Percentiles rank a stretch among this genome's conserved stretches.
These are phyloP conservation scores for Ophiostoma quercus DNA, from an alignment of 2,329 filamentous ascomycete species.

Conservation along the genomic window DNA sequence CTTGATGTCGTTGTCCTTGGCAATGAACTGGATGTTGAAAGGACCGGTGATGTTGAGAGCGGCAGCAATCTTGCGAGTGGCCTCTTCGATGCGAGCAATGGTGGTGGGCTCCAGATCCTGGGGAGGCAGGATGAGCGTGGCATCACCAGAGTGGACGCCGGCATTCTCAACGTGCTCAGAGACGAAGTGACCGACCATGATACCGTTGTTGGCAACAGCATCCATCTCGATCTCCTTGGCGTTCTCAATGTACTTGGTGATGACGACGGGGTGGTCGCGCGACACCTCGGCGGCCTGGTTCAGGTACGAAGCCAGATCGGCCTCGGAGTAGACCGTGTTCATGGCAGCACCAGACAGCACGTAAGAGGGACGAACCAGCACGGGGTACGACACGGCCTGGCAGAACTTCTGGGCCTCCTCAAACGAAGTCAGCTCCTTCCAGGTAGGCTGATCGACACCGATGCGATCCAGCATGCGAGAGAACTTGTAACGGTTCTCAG, in stretches of 20 bases:
- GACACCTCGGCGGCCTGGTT: constrained; percentile 90
- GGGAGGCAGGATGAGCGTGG: constrained; percentile 88
- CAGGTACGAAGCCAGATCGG: constrained; percentile 83
- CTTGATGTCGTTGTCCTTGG: constrained; percentile 99
- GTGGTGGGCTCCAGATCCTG: constrained; percentile 89
- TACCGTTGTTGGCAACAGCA: constrained; percentile 84
- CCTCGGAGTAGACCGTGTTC: constrained; percentile 98
- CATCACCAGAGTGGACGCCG: constrained; percentile 96
- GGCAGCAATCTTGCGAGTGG: constrained; percentile 88
- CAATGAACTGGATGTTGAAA: constrained; percentile 99
- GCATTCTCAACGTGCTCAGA: constrained; percentile 99
- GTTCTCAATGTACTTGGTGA: constrained; percentile 99
- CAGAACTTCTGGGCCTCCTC: constrained; percentile 87
- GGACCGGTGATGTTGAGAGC: constrained; percentile 94
- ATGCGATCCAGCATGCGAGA: constrained; percentile 96
- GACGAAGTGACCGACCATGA: constrained; percentile 90
- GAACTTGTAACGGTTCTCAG: constrained; percentile 98
- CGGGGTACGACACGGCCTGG: constrained; percentile 81
- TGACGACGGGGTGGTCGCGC: constrained; percentile 91
- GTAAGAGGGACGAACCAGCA: constrained; percentile 91
- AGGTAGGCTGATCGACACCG: constrained; percentile 89
- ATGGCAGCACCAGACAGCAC: constrained; percentile 95
- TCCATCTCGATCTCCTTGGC: constrained; percentile 99
- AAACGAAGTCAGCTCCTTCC: constrained; percentile 96
- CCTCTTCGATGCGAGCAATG: constrained; percentile 85